Base-by-base conservation (phyloP, 2,329 filamentous ascomycete genomes). In the Neodidymelliopsis sp. region DNA sequence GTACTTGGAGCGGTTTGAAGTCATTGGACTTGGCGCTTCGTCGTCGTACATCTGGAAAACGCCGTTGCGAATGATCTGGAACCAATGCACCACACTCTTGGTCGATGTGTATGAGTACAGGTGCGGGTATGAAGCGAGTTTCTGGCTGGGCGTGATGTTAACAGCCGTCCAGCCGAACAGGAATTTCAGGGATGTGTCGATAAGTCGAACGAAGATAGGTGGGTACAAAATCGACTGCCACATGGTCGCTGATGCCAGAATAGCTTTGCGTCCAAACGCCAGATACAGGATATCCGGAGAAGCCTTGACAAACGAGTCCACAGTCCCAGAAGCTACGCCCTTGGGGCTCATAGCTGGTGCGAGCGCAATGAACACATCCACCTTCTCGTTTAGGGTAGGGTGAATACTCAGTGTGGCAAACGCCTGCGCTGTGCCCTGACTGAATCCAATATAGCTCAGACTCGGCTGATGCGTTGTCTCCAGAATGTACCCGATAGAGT, bases 41-140 rank as follows among this genome's bases (percentile, higher is more conserved):
- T 99, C 94, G 69, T 99, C 94, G 72, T 92, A 97, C 90, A 99
- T 97, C 73, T 99, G 94, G 73, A 99, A 97, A 19, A 86, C 91
- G 64, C 91, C 90, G 65, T 93, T 97, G 57, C 94, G 88, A 64
- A 99, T 99, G 69, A 99, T 97, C 70, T 99, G 94, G 72, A 99
- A 99, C 94, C 94, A 99, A 70, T 99, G 94, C 0, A 99, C 94
- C 7, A 99, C 91, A 15, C 88, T 92, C 75, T 99, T 99, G 48
- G 91, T 96, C 70, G 90, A 96, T 0, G 93, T 97, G 71, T 93
- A 97, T 0, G 92, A 97, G 77, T 96, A 99, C 0, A 99, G 78
- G 75, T 99, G 94, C 8, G 93, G 88, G 70, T 99, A 99, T 1
- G 91, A 91, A 2, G 94, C 94, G 13, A 99, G 83, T 69, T 99